These are phyloP conservation scores for Quercus alba DNA, from an alignment of 306 rosid species.

Conservation along the genomic window DNA sequence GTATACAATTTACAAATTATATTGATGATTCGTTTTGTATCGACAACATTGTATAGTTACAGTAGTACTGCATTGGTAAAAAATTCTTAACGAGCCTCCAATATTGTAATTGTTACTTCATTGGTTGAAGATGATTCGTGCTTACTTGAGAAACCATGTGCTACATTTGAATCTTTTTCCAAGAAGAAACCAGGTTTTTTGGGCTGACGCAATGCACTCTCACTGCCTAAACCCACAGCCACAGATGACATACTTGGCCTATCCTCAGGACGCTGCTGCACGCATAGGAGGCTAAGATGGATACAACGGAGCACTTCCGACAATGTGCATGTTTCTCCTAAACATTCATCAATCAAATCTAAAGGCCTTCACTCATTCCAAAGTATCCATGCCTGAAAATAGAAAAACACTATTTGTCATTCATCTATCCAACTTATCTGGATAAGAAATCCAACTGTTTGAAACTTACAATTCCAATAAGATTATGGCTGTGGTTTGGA, in stretches of 20 bases:
- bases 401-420: background rate
- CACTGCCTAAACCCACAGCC: constrained; percentile 42
- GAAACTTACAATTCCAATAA: constrained; percentile 51
- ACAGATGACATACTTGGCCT: constrained; percentile 56
- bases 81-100: too few relatives aligned
- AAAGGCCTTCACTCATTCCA: constrained; percentile 21
- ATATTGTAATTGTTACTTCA: too few relatives aligned
- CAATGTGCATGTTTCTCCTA: background rate
- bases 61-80: too few relatives aligned
- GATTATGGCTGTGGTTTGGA: constrained; percentile 31
- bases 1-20: too few relatives aligned
- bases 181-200: constrained; percentile 42
- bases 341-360: constrained; percentile 21
- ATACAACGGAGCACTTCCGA: constrained; percentile 41
- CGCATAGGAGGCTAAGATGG: constrained; percentile 49
- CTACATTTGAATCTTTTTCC: background rate
- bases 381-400: constrained; percentile 26
- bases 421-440: too few relatives aligned
- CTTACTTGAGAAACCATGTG: constrained; percentile 11
- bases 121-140: background rate
- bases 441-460: background rate
- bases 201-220: constrained; percentile 33
- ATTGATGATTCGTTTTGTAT: too few relatives aligned
- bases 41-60: too few relatives aligned
- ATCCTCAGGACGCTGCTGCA: constrained; percentile 44